A percentile compares a stretch with the other conserved stretches of the same genome.
These are phyloP conservation scores for Carex parvula DNA, from an alignment of 176 grass and related monocot species.

Conservation along the genomic window DNA sequence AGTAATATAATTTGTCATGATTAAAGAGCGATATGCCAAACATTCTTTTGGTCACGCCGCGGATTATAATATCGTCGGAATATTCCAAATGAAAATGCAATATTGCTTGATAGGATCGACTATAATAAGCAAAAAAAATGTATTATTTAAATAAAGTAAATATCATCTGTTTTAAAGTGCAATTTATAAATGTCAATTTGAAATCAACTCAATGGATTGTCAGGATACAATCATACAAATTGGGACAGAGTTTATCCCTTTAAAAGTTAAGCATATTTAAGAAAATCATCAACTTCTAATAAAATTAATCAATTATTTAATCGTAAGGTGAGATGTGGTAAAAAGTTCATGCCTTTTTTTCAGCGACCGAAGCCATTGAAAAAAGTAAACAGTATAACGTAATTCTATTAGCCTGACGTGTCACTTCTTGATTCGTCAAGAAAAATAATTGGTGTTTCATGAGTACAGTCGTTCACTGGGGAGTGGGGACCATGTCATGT, in stretches of 20 bases:
- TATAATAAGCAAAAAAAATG: background rate
- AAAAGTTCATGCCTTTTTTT: background rate
- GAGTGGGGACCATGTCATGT: background rate
- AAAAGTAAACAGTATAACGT: background rate
- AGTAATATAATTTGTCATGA: background rate
- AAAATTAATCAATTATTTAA: constrained; percentile 21
- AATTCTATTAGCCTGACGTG: background rate
- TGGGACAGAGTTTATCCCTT: background rate
- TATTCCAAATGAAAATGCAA: background rate
- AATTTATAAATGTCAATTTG: background rate
- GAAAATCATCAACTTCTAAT: background rate
- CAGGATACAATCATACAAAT: background rate
- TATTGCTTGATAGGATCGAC: background rate
- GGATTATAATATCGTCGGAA: background rate
- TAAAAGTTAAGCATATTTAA: background rate
- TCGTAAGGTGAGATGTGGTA: constrained; percentile 40
- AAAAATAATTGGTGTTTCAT: background rate
- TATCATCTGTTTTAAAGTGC: background rate
- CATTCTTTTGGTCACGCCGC: background rate
- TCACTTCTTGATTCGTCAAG: background rate
- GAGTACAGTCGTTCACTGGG: too few species aligned
- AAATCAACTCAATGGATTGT: background rate
- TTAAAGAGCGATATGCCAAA: background rate
- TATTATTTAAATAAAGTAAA: background rate
- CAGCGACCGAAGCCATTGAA: background rate